Base-by-base conservation (phyloP, 2,329 filamentous ascomycete species). In the Colletotrichum sp. region DNA sequence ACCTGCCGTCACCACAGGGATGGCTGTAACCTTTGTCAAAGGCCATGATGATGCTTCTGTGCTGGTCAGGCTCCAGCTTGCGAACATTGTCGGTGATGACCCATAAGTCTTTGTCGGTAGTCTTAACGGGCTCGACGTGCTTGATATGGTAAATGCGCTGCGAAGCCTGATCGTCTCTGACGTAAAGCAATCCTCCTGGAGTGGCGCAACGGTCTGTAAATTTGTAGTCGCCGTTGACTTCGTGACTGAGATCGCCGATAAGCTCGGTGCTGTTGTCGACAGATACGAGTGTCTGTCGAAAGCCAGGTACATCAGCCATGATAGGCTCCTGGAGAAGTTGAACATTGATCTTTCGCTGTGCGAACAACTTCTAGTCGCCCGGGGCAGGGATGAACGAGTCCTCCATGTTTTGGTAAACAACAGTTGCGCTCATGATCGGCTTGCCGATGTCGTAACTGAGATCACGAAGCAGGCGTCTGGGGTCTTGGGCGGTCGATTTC, bases 351-450 rank as follows among this genome's bases (percentile, higher is more conserved):
- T 68, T 18, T 18, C 66, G 29, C 36, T 74, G 72, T 13, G 69
- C 18, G 54, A 69, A 74, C 34, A 72, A 59, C 58, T 74, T 21
- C 72, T 73, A 74, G 61, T 64, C 36, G 31, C 69, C n/a, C 33
- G 31, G 24, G 6, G 31, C 34, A 8, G 72, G 72, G 13, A 69
- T 31, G 11, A 73, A 58, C 2, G 51, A 58, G 7, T 51, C n/a
- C n/a, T 51, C 43, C 43, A 6, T 21, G 8, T 6, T 16, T 65
- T 64, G 8, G 36, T 58, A 18, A 73, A 21, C 0, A 0, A 51
- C 18, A 21, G 43, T 47, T 24, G 69, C 64, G 27, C 43, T 51
- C 51, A 74, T 21, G 34, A 74, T 47, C 15, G 72, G 70, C 54
- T 73, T 47, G 4, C 47, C 15, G 15, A 69, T 15, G 31, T 74